Evolutionary conservation across 2,329 filamentous ascomycete species (phyloP).

Genomic region (Colletotrichum sp.): DNA sequence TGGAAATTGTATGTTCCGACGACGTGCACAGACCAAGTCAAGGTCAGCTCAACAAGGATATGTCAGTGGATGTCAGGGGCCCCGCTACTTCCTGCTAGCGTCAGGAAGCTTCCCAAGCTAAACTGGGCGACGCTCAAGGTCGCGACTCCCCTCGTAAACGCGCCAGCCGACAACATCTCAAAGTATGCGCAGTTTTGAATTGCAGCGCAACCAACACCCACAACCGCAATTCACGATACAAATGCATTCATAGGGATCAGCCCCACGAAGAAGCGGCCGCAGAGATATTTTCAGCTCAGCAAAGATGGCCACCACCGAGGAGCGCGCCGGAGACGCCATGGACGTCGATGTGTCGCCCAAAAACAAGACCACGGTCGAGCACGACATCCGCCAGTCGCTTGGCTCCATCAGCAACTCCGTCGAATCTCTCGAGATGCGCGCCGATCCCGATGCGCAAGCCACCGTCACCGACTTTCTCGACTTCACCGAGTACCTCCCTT

Average conservation of each 20-base stretch:
- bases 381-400: slow-evolving; percentile 27
- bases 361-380: slow-evolving; percentile 34
- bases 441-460: slow-evolving; percentile 71
- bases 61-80: slow-evolving; percentile 8
- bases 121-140: not conserved
- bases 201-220: not conserved
- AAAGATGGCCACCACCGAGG: slow-evolving; percentile 25
- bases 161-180: slow-evolving; percentile 12
- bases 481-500: slow-evolving; percentile 72
- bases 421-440: slow-evolving; percentile 54
- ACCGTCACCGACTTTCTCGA: slow-evolving; percentile 75
- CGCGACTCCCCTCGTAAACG: slow-evolving; percentile 14
- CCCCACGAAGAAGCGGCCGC: not conserved
- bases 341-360: slow-evolving; percentile 41
- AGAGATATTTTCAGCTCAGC: not conserved
- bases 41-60: not conserved
- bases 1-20: not conserved
- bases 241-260: not conserved
- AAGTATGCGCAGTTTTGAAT: slow-evolving; percentile 1
- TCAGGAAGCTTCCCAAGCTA: slow-evolving; percentile 17
- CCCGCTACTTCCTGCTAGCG: slow-evolving; percentile 3
- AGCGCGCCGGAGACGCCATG: slow-evolving; percentile 25
- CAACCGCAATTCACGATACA: not conserved
- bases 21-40: not conserved
- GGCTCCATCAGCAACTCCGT: slow-evolving; percentile 42